Evolutionary conservation across 2,329 filamentous ascomycete species (phyloP).

Genomic region (Furcasterigmium furcatum): DNA sequence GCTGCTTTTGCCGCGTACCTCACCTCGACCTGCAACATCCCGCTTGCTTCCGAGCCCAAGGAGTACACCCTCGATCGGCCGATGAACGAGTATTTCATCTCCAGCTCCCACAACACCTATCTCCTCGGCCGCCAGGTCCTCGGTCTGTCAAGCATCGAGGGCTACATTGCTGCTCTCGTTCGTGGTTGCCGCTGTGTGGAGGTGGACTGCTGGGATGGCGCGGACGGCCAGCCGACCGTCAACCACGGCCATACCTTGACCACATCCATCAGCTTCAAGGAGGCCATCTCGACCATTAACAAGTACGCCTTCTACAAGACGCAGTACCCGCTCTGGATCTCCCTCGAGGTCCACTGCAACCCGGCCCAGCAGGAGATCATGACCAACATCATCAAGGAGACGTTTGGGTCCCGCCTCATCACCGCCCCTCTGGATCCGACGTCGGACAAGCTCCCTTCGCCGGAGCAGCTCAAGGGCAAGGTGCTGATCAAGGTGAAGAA

Average conservation of each 20-base stretch:
- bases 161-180: slow-evolving; percentile 85
- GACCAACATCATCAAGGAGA: slow-evolving; percentile 83
- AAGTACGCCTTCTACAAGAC: slow-evolving; percentile 90
- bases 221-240: slow-evolving; percentile 82
- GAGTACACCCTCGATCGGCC: slow-evolving; percentile 72
- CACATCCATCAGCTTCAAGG: slow-evolving; percentile 81
- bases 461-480: slow-evolving; percentile 77
- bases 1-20: slow-evolving; percentile 76
- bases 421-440: slow-evolving; percentile 70
- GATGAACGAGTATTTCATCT: slow-evolving; percentile 96
- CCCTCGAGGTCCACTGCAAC: slow-evolving; percentile 92
- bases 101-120: slow-evolving; percentile 98
- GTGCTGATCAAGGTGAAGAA: slow-evolving; percentile 96
- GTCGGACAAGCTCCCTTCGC: slow-evolving; percentile 71
- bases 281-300: slow-evolving; percentile 90
- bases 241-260: slow-evolving; percentile 90
- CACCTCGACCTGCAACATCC: slow-evolving; percentile 69
- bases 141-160: slow-evolving; percentile 88
- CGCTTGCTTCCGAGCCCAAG: slow-evolving; percentile 58
- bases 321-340: slow-evolving; percentile 88
- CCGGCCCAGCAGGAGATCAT: slow-evolving; percentile 79
- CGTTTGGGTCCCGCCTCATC: slow-evolving; percentile 78
- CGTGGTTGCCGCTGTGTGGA: slow-evolving; percentile 93
- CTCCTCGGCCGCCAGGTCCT: slow-evolving; percentile 86
- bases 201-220: slow-evolving; percentile 97